These are phyloP conservation scores for Chaetomium cochliodes DNA, from an alignment of 495 filamentous ascomycete genomes.

Conservation along the genomic window DNA sequence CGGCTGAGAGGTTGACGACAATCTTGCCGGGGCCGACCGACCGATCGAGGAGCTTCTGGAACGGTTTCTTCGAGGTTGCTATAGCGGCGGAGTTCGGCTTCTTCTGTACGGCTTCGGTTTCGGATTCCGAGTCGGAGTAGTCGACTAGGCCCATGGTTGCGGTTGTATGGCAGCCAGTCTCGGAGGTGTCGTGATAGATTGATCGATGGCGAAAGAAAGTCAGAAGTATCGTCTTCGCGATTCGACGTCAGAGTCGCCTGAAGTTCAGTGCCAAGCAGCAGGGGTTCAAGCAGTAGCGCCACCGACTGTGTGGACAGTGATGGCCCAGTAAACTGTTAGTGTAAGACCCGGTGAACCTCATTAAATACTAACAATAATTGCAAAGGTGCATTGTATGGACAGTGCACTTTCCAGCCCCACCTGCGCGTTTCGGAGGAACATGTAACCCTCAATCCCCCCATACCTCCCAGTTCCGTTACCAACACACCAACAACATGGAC, in stretches of 20 bases:
- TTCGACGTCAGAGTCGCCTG: neutral
- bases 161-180: neutral
- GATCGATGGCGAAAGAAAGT: neutral
- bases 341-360: too few relatives aligned
- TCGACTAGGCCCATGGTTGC: slow-evolving; percentile 68
- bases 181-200: neutral
- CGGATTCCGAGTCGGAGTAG: slow-evolving; percentile 81
- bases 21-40: slow-evolving; percentile 65
- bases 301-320: too few relatives aligned
- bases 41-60: slow-evolving; percentile 75
- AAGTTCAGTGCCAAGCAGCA: neutral
- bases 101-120: slow-evolving; percentile 60
- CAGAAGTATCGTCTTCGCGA: neutral
- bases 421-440: too few relatives aligned
- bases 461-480: neutral
- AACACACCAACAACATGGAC: neutral
- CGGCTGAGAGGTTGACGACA: slow-evolving; percentile 62
- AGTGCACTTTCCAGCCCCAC: too few relatives aligned
- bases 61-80: slow-evolving; percentile 50
- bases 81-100: slow-evolving; percentile 33
- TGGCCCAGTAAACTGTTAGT: too few relatives aligned
- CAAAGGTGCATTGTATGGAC: too few relatives aligned
- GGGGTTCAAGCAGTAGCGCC: neutral
- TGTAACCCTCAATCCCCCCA: neutral
- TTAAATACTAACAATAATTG: too few relatives aligned